Conservation (phyloP, 202 grass and related monocot species). For the Hordeum pubiflorum region DNA sequence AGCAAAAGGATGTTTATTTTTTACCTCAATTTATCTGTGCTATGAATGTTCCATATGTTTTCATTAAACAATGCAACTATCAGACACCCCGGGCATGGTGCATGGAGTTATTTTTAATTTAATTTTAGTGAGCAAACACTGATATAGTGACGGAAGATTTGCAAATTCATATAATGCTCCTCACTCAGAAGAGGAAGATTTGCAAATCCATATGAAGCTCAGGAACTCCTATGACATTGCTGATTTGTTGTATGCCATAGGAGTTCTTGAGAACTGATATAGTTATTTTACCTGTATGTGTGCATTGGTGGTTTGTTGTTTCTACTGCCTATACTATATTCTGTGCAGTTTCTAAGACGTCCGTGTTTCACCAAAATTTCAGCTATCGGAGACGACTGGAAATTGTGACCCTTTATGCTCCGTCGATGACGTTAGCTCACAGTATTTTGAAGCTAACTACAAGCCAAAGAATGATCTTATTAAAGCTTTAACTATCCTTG, state of each 20-base stretch:
- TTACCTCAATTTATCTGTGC: background rate
- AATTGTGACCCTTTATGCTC: slow-evolving; percentile 94
- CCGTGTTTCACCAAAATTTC: slow-evolving; percentile 33
- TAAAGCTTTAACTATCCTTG: slow-evolving; percentile 75
- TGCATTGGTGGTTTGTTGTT: background rate
- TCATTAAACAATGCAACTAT: slow-evolving; percentile 9
- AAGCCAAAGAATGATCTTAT: slow-evolving; percentile 74
- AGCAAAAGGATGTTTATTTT: background rate
- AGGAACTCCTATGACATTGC: background rate
- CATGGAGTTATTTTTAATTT: background rate
- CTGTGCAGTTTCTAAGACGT: slow-evolving; percentile 3
- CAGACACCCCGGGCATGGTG: background rate
- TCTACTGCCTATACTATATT: slow-evolving; percentile 8
- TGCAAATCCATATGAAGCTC: background rate
- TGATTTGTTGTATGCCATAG: background rate
- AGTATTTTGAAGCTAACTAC: slow-evolving; percentile 72
- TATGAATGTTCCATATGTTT: background rate
- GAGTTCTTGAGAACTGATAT: background rate
- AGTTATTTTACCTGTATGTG: background rate
- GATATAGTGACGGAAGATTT: background rate
- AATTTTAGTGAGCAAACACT: background rate
- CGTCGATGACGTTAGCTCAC: slow-evolving; percentile 77
- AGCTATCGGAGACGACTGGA: slow-evolving; percentile 50
- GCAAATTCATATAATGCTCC: background rate
- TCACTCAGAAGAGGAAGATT: background rate